Conservation (phyloP, 140 eudicot genomes). For the Anethum foeniculum region DNA sequence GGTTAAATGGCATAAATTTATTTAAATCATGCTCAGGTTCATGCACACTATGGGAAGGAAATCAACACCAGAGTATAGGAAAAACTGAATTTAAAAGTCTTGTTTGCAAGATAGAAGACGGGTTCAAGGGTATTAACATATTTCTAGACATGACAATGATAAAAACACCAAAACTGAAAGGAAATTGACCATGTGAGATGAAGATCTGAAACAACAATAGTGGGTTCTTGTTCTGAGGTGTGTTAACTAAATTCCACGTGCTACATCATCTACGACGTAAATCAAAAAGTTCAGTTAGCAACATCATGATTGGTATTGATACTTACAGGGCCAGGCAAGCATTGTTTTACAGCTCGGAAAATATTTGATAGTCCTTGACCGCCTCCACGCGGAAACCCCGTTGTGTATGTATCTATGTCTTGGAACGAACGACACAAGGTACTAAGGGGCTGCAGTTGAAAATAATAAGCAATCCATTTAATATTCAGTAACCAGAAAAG, state of each 20-base stretch:
- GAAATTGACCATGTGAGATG: neutral
- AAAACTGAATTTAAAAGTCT: neutral
- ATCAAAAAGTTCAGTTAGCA: neutral
- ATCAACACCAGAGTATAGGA: neutral
- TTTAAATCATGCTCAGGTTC: neutral
- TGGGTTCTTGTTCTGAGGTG: neutral
- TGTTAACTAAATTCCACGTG: neutral
- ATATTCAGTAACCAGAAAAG: neutral
- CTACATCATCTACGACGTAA: neutral
- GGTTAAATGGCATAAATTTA: neutral
- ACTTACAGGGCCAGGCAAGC: conserved; percentile 96
- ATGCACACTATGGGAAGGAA: neutral
- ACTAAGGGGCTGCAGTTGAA: conserved; percentile 76
- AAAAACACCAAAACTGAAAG: neutral
- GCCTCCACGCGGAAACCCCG: conserved; percentile 86
- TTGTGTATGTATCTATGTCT: conserved; percentile 80
- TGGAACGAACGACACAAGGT: conserved; percentile 70
- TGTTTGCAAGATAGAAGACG: neutral
- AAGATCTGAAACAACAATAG: neutral
- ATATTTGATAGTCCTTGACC: conserved; percentile 53
- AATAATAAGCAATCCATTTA: neutral
- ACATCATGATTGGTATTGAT: conserved; percentile 6
- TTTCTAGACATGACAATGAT: neutral
- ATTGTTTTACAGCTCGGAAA: conserved; percentile 73
- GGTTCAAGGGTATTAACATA: neutral